phyloP scores from a whole-genome alignment of 306 rosid species.

The Quercus cerris region DNA sequence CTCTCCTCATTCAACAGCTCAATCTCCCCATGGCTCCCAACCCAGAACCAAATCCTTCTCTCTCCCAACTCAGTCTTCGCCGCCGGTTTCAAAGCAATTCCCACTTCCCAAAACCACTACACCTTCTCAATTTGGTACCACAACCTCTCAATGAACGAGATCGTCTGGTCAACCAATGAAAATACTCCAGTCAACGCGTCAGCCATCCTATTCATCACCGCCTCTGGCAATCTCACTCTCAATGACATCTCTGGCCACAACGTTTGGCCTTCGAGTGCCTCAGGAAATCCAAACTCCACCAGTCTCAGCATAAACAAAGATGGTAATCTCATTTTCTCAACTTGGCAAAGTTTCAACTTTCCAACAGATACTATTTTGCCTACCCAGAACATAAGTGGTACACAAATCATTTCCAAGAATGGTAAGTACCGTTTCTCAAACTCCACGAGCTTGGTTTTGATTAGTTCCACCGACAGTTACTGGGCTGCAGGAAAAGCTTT shows the following conservation, averaged over 20 bases:
- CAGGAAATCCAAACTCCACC: slow-evolving; percentile 26
- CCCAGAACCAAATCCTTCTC: slow-evolving; percentile 32
- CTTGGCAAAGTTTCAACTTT: slow-evolving; percentile 50
- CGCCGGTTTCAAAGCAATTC: slow-evolving; percentile 46
- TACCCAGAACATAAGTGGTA: slow-evolving; percentile 32
- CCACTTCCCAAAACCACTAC: slow-evolving; percentile 30
- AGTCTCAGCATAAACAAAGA: slow-evolving; percentile 26
- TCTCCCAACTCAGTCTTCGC: slow-evolving; percentile 55
- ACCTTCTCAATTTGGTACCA: slow-evolving; percentile 60
- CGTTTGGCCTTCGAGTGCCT: slow-evolving; percentile 6
- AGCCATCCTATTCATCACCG: slow-evolving; percentile 32
- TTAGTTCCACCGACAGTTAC: slow-evolving; percentile 28
- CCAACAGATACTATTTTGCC: slow-evolving; percentile 67
- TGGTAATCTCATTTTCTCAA: slow-evolving; percentile 45
- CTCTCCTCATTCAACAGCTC: slow-evolving; percentile 37
- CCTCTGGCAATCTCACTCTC: slow-evolving; percentile 44
- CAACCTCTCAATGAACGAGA: slow-evolving; percentile 15
- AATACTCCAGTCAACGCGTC: neutral
- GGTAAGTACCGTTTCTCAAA: slow-evolving; percentile 35
- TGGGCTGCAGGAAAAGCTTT: slow-evolving; percentile 10
- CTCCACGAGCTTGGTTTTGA: slow-evolving; percentile 5
- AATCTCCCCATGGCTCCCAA: slow-evolving; percentile 51
- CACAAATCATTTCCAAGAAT: slow-evolving; percentile 29
- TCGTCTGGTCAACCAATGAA: slow-evolving; percentile 43
- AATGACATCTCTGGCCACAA: slow-evolving; percentile 15